Percentiles rank a stretch among this genome's conserved stretches.
Conservation (phyloP, 2,329 filamentous ascomycete genomes). For the Dendrostoma leiphaemia region DNA sequence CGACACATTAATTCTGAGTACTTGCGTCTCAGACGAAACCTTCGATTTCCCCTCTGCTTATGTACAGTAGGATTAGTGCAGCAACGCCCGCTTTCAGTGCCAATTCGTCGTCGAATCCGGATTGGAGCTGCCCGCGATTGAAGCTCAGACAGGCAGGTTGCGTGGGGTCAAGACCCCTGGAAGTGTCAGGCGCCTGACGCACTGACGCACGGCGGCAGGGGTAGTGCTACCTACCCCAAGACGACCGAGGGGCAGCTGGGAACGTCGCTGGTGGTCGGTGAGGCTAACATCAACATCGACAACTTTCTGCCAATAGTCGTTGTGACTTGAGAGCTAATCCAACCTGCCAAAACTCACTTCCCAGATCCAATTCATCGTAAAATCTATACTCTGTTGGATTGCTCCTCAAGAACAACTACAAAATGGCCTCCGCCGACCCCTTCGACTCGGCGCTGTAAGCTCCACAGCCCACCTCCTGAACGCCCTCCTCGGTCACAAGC, state of each 20-base stretch:
- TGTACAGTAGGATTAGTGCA: background rate
- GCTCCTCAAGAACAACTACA: background rate
- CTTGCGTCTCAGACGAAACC: constrained; percentile 6
- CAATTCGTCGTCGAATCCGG: background rate
- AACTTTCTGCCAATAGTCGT: background rate
- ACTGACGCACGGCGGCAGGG: constrained; percentile 14
- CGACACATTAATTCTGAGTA: constrained; percentile 13
- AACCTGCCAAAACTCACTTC: too few species aligned
- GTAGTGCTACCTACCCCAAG: background rate
- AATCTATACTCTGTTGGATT: background rate
- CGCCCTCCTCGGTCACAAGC: constrained; percentile 1
- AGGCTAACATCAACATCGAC: constrained; percentile 14
- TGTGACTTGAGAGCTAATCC: too few species aligned
- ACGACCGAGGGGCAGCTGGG: constrained; percentile 17
- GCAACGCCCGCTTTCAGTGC: background rate
- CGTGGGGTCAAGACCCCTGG: constrained; percentile 1
- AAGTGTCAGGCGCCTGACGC: background rate
- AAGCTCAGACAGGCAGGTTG: constrained; percentile 14
- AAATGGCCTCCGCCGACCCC: constrained; percentile 58
- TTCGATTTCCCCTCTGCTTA: constrained; percentile 7
- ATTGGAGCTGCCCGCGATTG: background rate
- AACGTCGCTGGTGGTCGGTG: constrained; percentile 14
- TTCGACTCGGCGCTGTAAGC: constrained; percentile 76
- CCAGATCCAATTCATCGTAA: background rate
- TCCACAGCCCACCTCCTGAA: constrained; percentile 10